These are phyloP conservation scores for Golubevia pallescens DNA, from an alignment of 1,284 basidiomycete species.

Conservation along the genomic window DNA sequence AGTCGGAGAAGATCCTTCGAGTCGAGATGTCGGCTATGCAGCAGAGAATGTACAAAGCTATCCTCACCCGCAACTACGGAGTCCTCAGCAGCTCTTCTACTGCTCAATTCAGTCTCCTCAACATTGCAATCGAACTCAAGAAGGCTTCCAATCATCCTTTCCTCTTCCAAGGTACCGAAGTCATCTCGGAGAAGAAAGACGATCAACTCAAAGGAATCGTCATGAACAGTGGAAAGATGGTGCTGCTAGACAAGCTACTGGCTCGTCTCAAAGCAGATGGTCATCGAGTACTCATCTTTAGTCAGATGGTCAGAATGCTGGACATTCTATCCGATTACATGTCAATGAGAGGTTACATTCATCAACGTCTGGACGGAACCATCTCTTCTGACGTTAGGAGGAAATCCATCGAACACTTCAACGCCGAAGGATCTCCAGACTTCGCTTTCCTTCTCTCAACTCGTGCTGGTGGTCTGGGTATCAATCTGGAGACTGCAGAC, in stretches of 20 bases:
- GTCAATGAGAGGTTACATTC: conserved; percentile 57
- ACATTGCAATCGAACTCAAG: conserved; percentile 63
- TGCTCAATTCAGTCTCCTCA: conserved; percentile 58
- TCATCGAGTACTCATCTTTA: conserved; percentile 63
- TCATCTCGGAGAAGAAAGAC: conserved; percentile 37
- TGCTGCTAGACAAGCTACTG: conserved; percentile 61
- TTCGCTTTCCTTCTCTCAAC: conserved; percentile 63
- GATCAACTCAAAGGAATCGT: conserved; percentile 57
- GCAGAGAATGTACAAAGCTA: conserved; percentile 64
- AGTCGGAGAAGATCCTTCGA: conserved; percentile 63
- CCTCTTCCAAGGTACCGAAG: conserved; percentile 59
- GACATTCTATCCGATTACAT: conserved; percentile 64
- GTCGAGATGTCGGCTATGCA: conserved; percentile 65
- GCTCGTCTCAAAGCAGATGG: conserved; percentile 57
- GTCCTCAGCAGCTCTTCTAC: conserved; percentile 50
- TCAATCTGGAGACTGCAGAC: conserved; percentile 61
- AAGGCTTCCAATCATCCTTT: conserved; percentile 64
- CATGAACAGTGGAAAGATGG: conserved; percentile 64
- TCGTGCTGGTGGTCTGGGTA: conserved; percentile 59
- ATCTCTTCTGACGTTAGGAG: conserved; percentile 56
- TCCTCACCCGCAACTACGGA: conserved; percentile 60
- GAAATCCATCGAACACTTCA: conserved; percentile 62
- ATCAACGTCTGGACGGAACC: conserved; percentile 60
- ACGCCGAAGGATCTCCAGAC: conserved; percentile 59
- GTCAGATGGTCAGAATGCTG: conserved; percentile 64